Base-by-base conservation (phyloP, 2,329 filamentous ascomycete genomes). In the Clonostachys rosea region DNA sequence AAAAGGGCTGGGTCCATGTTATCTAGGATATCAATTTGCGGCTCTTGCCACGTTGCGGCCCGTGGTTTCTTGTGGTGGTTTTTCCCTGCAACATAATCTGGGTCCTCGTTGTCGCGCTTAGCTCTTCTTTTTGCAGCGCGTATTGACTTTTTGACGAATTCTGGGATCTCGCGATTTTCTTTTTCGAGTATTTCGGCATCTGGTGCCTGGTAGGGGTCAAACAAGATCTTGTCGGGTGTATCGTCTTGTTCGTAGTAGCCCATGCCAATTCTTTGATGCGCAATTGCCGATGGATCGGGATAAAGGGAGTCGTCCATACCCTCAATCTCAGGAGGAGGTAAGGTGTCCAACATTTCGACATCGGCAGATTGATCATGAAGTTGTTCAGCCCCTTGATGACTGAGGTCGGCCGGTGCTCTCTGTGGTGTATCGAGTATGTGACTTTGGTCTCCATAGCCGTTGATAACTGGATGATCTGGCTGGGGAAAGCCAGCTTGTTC, bases 191-290 rank as follows among this genome's bases (percentile, higher is more conserved):
- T 60, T 5, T 76, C 73, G 5, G 68, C 66, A 12, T 73, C 64
- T 6, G 78, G 79, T 30, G 69, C 68, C 53, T 81, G 74, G 55
- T 81, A 83, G 9, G 74, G 74, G 51, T 83, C 76, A 49, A 83
- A 83, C 4, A 83, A 59, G 58, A 83, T 83, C 55, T 69, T 78
- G 58, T 82, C 77, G 2, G 74, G 70, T 18, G 70, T 72, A 52
- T 80, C 75, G 49, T 79, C 76, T 54, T 80, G 78, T 48, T 82
- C 73, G 56, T 82, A 83, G 59, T 82, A 83, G 10, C 78, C 79
- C 68, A 80, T 76, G 14, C 79, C 79, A 52, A 82, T 76, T 34
- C 75, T 68, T 44, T 75, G 73, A n/a, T 65, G 67, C 39, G 63
- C 65, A 36, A 73, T 59, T 35, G 67, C 56, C n/a, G 72, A 66